Evolutionary conservation across 2,329 filamentous ascomycete species (phyloP), one percentile per base, ranked within the genome.

Genomic region (Thelonectria olida): DNA sequence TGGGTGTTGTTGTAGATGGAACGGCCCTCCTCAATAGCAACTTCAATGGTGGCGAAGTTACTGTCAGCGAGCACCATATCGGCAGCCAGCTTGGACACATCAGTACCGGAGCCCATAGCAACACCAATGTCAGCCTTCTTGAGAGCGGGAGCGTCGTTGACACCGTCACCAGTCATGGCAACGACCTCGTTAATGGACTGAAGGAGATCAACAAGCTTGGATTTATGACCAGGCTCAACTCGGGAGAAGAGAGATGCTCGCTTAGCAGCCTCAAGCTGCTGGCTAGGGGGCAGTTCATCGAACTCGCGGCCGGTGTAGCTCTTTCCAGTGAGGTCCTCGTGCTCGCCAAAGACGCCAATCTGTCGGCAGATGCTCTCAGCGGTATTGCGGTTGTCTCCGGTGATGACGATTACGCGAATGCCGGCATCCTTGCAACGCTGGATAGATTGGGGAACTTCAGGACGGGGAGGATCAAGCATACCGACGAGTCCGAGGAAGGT

Each of bases 1-100:
- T 99, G 96, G 6, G 96, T 99, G 85, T 99, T 99, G 89, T 96
- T 98, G 87, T 97, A 99, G 80, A 99, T 99, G 66, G 94, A 94
- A 65, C 96, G 91, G 54, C 96, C 96, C 80, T 99, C 96, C 77
- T 99, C 96, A 66, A 99, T 94, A 50, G 96, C 96, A 57, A 93
- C 85, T 77, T 97, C 92, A 69, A 99, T 99, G 4, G 96, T 99
- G 64, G 96, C 96, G 78, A 99, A 99, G 84, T 99, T 99, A 81
- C 97, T 93, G 80, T 99, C 96, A 23, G 94, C 92, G 52, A 99
- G 90, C 52, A 99, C 95, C 96, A 99, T 99, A 77, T 99, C 96
- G 60, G 96, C 93, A 27, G 96, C 96, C 67, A 99, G 84, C 82
- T 97, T 97, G 61, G 96, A 92, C 27, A 99, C 96, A 76, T 99